Evolutionary conservation across 768 basidiomycete genomes (phyloP).

Genomic region (Phylloporus scabripes): DNA sequence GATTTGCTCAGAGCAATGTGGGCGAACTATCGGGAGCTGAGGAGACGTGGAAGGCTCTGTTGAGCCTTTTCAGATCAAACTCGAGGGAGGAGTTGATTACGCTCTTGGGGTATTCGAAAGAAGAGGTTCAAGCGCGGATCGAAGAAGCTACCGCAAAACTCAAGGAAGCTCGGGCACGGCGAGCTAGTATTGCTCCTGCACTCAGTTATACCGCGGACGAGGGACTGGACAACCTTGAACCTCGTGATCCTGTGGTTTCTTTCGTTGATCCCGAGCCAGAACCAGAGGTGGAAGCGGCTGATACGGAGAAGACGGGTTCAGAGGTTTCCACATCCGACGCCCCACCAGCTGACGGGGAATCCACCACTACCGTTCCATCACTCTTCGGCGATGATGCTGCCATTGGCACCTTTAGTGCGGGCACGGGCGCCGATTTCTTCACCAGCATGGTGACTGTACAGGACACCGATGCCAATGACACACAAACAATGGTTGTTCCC

Average conservation of each 20-base stretch:
- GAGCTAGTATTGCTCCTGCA: conserved; percentile 24
- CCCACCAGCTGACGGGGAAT: conserved; percentile 65
- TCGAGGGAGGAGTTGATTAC: conserved; percentile 88
- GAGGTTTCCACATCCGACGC: conserved; percentile 69
- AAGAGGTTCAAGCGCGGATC: conserved; percentile 72
- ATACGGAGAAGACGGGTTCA: conserved; percentile 43
- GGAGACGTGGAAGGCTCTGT: conserved; percentile 82
- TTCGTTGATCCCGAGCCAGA: conserved; percentile 62
- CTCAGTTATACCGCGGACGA: conserved; percentile 34
- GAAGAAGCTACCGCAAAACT: conserved; percentile 76
- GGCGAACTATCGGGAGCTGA: conserved; percentile 29
- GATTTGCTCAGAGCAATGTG: conserved; percentile 61
- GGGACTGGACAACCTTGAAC: conserved; percentile 40
- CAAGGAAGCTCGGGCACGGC: conserved; percentile 38
- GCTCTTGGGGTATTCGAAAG: conserved; percentile 88
- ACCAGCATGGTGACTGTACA: conserved; percentile 61
- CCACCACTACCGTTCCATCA: conserved; percentile 80
- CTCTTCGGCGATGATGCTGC: conserved; percentile 76
- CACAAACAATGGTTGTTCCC: conserved; percentile 53
- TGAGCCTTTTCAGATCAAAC: conserved; percentile 82
- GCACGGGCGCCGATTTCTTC: conserved; percentile 77
- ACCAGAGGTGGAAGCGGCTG: conserved; percentile 24
- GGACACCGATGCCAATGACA: conserved; percentile 33
- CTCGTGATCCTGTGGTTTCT: conserved; percentile 74
- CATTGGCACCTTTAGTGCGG: conserved; percentile 54